These are phyloP conservation scores for Talaromyces wortmannii DNA, from an alignment of 495 filamentous ascomycete species.

Conservation along the genomic window DNA sequence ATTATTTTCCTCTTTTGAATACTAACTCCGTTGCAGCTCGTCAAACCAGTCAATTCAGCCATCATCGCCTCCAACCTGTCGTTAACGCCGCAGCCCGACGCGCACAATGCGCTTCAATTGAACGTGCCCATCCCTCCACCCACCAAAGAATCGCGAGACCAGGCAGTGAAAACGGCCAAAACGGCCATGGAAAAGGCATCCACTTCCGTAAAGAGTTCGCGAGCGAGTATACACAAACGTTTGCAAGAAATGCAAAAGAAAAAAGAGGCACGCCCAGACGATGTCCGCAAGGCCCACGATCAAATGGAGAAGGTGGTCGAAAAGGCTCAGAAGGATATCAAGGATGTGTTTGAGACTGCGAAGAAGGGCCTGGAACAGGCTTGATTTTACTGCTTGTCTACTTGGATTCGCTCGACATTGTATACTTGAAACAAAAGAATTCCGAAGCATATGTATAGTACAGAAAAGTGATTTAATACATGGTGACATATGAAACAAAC, in stretches of 20 bases:
- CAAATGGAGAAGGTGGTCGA: conserved; percentile 73
- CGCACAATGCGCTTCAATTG: conserved; percentile 63
- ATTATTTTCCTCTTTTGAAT: neutral
- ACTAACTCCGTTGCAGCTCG: conserved; percentile 30
- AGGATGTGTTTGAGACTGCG: conserved; percentile 58
- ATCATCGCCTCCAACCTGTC: conserved; percentile 61
- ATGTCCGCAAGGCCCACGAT: conserved; percentile 57
- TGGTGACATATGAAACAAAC: neutral
- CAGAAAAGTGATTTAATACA: conserved; percentile 1
- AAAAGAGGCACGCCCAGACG: conserved; percentile 55
- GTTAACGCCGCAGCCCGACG: conserved; percentile 65
- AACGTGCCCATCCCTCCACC: conserved; percentile 63
- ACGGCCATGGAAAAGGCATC: conserved; percentile 56
- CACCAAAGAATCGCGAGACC: conserved; percentile 54
- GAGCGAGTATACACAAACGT: conserved; percentile 55
- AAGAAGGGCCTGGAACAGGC: conserved; percentile 50
- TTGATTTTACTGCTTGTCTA: conserved; percentile 2
- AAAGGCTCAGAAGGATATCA: conserved; percentile 58
- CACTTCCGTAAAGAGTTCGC: conserved; percentile 44
- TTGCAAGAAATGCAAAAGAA: conserved; percentile 52
- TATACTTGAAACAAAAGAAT: conserved; percentile 1
- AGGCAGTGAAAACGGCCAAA: conserved; percentile 46
- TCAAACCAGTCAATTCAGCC: conserved; percentile 67
- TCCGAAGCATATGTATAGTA: conserved; percentile 16
- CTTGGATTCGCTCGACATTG: too few species aligned